phyloP scores from a whole-genome alignment of 176 grass and related monocot species.

The Leersia perrieri region DNA sequence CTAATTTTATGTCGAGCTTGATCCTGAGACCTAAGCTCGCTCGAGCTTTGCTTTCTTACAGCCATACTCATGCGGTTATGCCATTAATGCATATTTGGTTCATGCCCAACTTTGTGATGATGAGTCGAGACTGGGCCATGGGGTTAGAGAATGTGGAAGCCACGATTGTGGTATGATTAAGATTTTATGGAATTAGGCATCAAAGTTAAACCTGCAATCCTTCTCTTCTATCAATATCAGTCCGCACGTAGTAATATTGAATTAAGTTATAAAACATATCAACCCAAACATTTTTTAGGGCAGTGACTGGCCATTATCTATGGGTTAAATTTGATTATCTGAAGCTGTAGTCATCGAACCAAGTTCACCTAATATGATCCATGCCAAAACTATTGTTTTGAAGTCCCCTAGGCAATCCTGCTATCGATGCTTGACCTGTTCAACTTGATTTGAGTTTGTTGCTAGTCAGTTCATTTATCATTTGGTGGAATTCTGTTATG shows the following conservation, averaged over 20 bases:
- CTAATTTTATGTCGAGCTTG: neutral
- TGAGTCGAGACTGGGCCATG: neutral
- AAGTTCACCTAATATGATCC: neutral
- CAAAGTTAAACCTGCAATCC: neutral
- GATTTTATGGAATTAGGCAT: neutral
- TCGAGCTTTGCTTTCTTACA: neutral
- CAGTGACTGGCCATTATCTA: neutral
- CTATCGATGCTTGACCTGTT: neutral
- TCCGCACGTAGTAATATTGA: neutral
- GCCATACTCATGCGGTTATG: neutral
- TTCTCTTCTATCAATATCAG: neutral
- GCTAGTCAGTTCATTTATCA: neutral
- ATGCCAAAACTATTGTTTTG: neutral
- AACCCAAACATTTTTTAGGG: neutral
- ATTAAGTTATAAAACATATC: neutral
- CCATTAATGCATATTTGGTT: neutral
- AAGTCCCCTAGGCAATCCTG: neutral
- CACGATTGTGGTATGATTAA: neutral
- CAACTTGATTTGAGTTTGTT: neutral
- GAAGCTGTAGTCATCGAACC: neutral
- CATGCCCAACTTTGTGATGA: neutral
- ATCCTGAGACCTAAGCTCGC: neutral
- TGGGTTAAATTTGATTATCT: neutral
- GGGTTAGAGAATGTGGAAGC: neutral
- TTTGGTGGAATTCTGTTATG: neutral